Base-by-base conservation (phyloP, 2,329 filamentous ascomycete genomes). In the Exophiala aquamarina region DNA sequence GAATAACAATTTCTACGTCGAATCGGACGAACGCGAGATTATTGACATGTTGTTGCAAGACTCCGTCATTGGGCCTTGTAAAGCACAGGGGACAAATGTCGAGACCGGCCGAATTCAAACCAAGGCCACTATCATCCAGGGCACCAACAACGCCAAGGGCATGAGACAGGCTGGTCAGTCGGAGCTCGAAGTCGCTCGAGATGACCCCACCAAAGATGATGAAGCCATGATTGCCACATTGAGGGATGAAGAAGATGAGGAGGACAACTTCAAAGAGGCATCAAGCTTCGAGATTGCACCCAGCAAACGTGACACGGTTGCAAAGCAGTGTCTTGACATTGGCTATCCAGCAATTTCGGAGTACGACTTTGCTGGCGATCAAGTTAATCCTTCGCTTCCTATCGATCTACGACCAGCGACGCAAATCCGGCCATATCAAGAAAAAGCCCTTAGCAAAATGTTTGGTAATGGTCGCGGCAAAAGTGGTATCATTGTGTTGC, bases 391-490 rank as follows among this genome's bases (percentile, higher is more conserved):
- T 1, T 95, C 89, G 41, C 74, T 98, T 28, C 90, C 97, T 47
- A 98, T 98, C 59, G 92, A 97, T 65, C 75, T 97, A 39, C 87
- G 87, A 59, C 91, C 92, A 0, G 84, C 85, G 47, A 92, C 91
- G 0, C 87, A 92, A 62, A 97, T 97, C 64, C 84, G 92, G 65
- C 84, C 81, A 73, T 98, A 98, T 60, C 93, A 98, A 66, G 93
- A 98, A 68, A 95, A 96, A 71, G 95, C 90, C 57, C 75, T 98
- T 8, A 95, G 89, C 72, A 98, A 98, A 69, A 98, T 98, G 93
- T 98, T 98, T 66, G 92, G 93, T 63, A 98, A 98, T 63, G 92
- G 92, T 40, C 86, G 93, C 69, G 93, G 93, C 11, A 93, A 95
- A 72, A 96, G 90, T 67, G 93, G 93, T 47, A 94, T 98, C 58